These are phyloP conservation scores for Fremontodendron californicum DNA, from an alignment of 345 rosid species.

Conservation along the genomic window DNA sequence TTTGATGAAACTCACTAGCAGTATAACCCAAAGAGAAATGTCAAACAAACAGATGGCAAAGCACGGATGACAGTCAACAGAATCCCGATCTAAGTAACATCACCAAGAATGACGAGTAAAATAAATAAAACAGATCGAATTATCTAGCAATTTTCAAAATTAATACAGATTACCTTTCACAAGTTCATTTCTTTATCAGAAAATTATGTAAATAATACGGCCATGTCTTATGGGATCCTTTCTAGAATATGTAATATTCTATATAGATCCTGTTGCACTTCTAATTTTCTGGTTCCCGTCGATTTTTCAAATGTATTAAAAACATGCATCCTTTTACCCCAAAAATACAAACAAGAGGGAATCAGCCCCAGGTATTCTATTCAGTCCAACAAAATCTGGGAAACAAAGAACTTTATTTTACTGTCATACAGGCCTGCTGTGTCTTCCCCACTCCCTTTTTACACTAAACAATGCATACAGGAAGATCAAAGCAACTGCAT, in stretches of 20 bases:
- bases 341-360: not conserved
- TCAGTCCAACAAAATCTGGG: not conserved
- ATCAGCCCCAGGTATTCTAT: not conserved
- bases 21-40: not conserved
- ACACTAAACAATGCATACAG: not conserved
- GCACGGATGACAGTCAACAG: not conserved
- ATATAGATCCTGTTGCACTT: not conserved
- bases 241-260: not conserved
- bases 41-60: not conserved
- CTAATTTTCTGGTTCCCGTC: not conserved
- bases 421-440: not conserved
- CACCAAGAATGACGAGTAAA: too few species aligned
- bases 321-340: not conserved
- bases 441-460: not conserved
- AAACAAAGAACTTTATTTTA: not conserved
- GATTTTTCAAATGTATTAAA: not conserved
- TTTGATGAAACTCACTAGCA: not conserved
- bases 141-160: not conserved
- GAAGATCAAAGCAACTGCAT: not conserved
- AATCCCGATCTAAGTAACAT: not conserved
- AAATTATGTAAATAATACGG: not conserved
- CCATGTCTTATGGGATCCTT: not conserved
- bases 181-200: not conserved
- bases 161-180: not conserved
- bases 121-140: too few species aligned